These are phyloP conservation scores for Salvia splendens DNA, from an alignment of 257 asterid genomes.

Conservation along the genomic window DNA sequence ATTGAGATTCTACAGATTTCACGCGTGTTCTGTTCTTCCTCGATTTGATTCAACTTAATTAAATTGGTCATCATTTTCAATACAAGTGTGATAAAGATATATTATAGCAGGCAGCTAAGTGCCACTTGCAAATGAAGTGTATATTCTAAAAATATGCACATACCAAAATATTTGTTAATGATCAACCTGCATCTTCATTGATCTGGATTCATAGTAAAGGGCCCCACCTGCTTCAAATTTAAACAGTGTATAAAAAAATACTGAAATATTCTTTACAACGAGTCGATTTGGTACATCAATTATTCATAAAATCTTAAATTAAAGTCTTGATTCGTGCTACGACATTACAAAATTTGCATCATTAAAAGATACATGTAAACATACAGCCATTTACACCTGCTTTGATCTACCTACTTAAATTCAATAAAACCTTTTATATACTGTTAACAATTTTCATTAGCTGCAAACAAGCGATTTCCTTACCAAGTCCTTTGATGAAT, in stretches of 20 bases:
- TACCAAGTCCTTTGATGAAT: neutral
- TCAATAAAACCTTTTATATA: neutral
- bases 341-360: neutral
- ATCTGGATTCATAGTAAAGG: neutral
- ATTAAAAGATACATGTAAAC: neutral
- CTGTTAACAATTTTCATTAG: neutral
- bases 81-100: too few species aligned
- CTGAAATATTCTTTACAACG: too few species aligned
- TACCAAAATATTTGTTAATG: neutral
- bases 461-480: neutral
- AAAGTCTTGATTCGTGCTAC: neutral
- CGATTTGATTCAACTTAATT: neutral
- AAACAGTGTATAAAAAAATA: too few species aligned
- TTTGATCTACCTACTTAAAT: neutral
- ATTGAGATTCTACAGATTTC: slow-evolving; percentile 8
- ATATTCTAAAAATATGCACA: neutral
- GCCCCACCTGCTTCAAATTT: too few species aligned
- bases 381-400: neutral
- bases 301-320: neutral
- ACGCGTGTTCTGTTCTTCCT: slow-evolving; percentile 14
- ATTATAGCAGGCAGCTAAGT: neutral
- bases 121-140: neutral
- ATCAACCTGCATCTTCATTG: neutral
- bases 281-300: neutral
- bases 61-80: too few species aligned